phyloP scores from a whole-genome alignment of 1,284 basidiomycete species.

The Apiotrichum sp. region DNA sequence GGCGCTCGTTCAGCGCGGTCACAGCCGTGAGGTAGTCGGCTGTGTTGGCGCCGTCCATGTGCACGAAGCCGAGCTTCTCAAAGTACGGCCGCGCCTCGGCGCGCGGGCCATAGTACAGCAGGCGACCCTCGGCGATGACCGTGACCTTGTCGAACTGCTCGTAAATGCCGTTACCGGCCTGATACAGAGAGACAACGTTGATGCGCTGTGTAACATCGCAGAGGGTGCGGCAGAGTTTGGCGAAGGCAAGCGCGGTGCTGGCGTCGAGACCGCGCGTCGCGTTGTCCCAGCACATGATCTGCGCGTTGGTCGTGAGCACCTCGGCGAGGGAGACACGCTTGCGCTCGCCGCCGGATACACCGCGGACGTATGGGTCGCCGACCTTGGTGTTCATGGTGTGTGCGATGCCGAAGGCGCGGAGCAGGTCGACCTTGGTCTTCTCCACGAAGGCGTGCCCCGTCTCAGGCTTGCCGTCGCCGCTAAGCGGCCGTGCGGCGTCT shows the following conservation, averaged over 20 bases:
- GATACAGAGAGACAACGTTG: constrained; percentile 75
- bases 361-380: constrained; percentile 67
- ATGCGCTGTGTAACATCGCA: constrained; percentile 70
- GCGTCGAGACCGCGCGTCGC: constrained; percentile 62
- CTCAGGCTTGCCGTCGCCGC: constrained; percentile 23
- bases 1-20: constrained; percentile 57
- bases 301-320: constrained; percentile 56
- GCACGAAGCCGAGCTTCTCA: constrained; percentile 67
- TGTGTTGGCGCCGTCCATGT: constrained; percentile 33
- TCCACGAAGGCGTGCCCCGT: constrained; percentile 50
- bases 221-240: constrained; percentile 64
- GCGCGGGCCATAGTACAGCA: constrained; percentile 72
- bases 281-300: constrained; percentile 62
- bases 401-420: constrained; percentile 63
- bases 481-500: constrained; percentile 20
- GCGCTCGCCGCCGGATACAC: constrained; percentile 66
- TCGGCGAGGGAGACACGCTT: constrained; percentile 69
- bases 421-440: constrained; percentile 54
- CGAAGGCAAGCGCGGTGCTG: constrained; percentile 74
- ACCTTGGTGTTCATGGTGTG: constrained; percentile 71
- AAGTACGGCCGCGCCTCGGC: constrained; percentile 69
- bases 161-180: constrained; percentile 52
- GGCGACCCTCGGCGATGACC: constrained; percentile 69
- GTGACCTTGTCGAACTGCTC: constrained; percentile 53
- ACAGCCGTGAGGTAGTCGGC: constrained; percentile 58